Conservation (phyloP, 164 flowering plant species). For the Malania oleifera region DNA sequence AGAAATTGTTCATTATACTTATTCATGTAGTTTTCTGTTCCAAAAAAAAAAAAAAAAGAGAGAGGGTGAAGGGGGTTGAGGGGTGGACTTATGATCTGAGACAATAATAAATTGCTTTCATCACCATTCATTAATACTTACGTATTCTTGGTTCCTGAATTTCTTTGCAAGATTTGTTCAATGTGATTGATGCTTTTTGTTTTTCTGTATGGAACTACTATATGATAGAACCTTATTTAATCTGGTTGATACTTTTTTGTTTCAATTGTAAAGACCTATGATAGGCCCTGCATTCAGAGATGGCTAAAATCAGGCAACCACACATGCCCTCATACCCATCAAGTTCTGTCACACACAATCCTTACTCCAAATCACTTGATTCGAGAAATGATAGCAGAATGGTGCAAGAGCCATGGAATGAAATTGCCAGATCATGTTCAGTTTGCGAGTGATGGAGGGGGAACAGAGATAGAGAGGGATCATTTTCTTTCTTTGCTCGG, state of each 20-base stretch:
- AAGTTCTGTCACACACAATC: slow-evolving; percentile 57
- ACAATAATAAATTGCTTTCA: neutral
- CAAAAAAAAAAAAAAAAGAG: no score
- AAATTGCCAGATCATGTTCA: slow-evolving; percentile 27
- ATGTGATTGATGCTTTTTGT: neutral
- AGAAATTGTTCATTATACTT: neutral
- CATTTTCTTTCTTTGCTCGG: slow-evolving; percentile 40
- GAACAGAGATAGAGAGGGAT: slow-evolving; percentile 36
- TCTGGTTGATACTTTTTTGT: neutral
- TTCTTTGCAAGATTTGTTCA: neutral
- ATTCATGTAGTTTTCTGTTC: neutral
- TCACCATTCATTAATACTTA: neutral
- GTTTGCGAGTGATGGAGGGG: slow-evolving; percentile 24
- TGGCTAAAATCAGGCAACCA: slow-evolving; percentile 58
- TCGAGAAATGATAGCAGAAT: slow-evolving; percentile 46
- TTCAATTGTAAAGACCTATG: slow-evolving; percentile 58
- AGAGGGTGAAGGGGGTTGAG: no score
- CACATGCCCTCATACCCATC: slow-evolving; percentile 65
- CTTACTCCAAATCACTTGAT: slow-evolving; percentile 65
- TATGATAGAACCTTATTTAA: no score
- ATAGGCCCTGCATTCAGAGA: slow-evolving; percentile 53
- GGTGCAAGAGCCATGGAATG: slow-evolving; percentile 57
- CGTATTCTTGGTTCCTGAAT: neutral
- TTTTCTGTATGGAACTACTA: no score
- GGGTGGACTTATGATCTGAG: no score